A percentile compares a stretch with the other conserved stretches of the same genome.
Evolutionary conservation across 2,329 filamentous ascomycete genomes (phyloP).

Genomic region (Pseudogymnoascus verrucosus): DNA sequence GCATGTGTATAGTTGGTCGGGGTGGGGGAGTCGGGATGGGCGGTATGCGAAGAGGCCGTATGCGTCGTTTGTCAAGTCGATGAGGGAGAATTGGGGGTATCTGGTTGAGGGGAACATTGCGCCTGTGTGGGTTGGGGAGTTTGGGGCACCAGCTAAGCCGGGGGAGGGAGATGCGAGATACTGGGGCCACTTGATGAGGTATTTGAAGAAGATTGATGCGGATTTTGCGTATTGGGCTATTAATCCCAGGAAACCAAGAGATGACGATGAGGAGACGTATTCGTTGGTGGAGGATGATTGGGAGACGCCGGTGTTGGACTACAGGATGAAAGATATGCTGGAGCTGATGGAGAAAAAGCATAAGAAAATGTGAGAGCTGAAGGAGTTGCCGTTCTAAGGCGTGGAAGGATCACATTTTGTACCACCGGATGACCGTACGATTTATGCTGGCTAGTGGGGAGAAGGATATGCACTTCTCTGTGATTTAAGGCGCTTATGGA

Average conservation of each 20-base stretch:
- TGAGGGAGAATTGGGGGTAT: constrained; percentile 60
- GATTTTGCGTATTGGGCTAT: constrained; percentile 66
- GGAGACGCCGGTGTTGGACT: constrained; percentile 53
- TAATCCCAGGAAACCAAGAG: constrained; percentile 55
- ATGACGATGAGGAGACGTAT: constrained; percentile 51
- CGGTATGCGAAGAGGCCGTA: constrained; percentile 55
- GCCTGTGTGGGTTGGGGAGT: constrained; percentile 63
- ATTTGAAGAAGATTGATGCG: constrained; percentile 48
- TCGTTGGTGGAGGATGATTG: constrained; percentile 56
- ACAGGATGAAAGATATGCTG: constrained; percentile 53
- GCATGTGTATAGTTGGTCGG: constrained; percentile 63
- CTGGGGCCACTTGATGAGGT: constrained; percentile 55
- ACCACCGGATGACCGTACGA: neutral
- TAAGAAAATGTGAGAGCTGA: neutral
- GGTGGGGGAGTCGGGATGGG: constrained; percentile 55
- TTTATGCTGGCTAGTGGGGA: neutral
- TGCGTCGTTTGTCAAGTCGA: constrained; percentile 52
- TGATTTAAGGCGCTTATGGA: neutral
- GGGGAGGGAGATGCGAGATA: constrained; percentile 53
- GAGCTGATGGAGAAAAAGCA: constrained; percentile 38
- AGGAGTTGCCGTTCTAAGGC: neutral
- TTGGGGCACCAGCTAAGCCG: constrained; percentile 49
- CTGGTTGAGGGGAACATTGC: constrained; percentile 47
- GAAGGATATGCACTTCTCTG: neutral
- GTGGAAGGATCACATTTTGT: neutral